These are phyloP conservation scores for Ceratocystis eucalypticola DNA, from an alignment of 2,329 filamentous ascomycete species.

Conservation along the genomic window DNA sequence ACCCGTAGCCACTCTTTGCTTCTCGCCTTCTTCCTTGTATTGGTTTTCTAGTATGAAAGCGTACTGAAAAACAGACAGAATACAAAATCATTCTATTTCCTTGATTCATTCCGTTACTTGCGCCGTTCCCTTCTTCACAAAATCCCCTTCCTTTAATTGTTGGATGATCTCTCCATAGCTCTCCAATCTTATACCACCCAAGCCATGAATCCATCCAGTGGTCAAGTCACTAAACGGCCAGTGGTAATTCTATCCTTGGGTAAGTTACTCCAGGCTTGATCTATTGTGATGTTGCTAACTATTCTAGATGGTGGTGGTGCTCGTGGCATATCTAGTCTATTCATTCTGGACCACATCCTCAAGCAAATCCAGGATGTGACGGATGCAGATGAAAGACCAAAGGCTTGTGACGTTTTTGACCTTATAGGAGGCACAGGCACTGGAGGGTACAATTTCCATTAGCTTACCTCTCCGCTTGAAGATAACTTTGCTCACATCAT, in stretches of 20 bases:
- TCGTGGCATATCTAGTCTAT: conserved; percentile 24
- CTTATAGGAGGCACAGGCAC: conserved; percentile 26
- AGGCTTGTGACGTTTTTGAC: conserved; percentile 24
- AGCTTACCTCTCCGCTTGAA: conserved; percentile 9
- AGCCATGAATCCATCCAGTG: no score
- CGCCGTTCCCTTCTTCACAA: no score
- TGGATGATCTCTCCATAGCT: no score
- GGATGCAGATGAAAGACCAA: conserved; percentile 16
- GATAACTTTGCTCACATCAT: not conserved
- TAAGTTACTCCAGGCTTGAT: not conserved
- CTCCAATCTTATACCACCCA: no score
- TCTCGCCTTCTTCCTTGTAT: no score
- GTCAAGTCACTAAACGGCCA: not conserved
- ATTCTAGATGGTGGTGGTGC: conserved; percentile 22
- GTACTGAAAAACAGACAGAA: no score
- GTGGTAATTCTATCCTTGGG: not conserved
- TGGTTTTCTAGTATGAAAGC: no score
- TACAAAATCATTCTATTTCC: no score
- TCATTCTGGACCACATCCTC: conserved; percentile 23
- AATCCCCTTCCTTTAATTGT: no score
- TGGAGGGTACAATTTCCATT: conserved; percentile 21
- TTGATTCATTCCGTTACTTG: no score
- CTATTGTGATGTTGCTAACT: not conserved
- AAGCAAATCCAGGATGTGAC: no score
- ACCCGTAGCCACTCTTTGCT: no score